These are phyloP conservation scores for Trypanosoma cruzi DNA, from an alignment of 208 protist species.

Conservation along the genomic window DNA sequence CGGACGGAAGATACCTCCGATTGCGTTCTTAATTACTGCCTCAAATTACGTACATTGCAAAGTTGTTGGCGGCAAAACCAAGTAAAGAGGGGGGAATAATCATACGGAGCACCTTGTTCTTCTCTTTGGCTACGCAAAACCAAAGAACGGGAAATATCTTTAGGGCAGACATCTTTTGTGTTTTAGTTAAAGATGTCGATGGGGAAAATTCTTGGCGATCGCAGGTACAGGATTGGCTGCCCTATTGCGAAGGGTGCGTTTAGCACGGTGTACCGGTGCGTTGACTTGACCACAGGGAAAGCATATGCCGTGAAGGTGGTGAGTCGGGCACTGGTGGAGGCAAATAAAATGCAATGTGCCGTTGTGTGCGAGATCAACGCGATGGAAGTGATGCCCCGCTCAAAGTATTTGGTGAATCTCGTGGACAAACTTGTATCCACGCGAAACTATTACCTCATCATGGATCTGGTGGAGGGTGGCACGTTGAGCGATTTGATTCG, in stretches of 20 bases:
- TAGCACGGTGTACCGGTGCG: conserved; percentile 83
- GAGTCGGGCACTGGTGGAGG: conserved; percentile 37
- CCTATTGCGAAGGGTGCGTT: conserved; percentile 75
- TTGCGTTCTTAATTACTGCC: too few relatives aligned
- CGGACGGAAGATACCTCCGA: too few relatives aligned
- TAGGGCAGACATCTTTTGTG: neutral
- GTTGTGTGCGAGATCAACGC: conserved; percentile 73
- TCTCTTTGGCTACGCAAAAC: too few relatives aligned
- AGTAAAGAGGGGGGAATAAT: too few relatives aligned
- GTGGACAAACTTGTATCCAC: conserved; percentile 79
- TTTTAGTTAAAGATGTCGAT: conserved; percentile 32
- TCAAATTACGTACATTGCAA: too few relatives aligned
- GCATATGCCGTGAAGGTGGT: conserved; percentile 80
- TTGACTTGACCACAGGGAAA: conserved; percentile 34
- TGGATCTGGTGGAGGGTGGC: conserved; percentile 76
- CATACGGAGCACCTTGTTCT: too few relatives aligned
- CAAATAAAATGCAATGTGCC: conserved; percentile 59
- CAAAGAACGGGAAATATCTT: too few relatives aligned
- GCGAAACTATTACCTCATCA: conserved; percentile 84
- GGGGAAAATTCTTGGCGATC: conserved; percentile 62
- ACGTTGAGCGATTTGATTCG: conserved; percentile 63
- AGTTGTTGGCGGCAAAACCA: too few relatives aligned
- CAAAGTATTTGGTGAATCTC: conserved; percentile 55
- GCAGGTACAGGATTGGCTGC: conserved; percentile 63
- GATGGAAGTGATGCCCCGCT: conserved; percentile 47